phyloP scores from a whole-genome alignment of 805 yeast genomes.

The Zygoascus tannicola region DNA sequence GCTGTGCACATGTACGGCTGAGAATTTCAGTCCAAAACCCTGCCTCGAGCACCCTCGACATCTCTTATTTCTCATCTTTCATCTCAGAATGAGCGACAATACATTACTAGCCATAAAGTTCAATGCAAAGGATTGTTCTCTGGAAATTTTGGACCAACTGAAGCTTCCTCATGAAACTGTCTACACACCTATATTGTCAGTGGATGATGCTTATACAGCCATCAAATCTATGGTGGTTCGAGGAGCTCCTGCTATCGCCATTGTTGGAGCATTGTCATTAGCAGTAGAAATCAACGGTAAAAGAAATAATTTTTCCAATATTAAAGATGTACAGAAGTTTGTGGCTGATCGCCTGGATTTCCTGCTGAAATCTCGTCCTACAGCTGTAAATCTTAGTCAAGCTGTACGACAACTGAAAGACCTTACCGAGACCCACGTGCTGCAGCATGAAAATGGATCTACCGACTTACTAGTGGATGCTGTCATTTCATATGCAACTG shows the following conservation, averaged over 20 bases:
- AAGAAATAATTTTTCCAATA: slow-evolving; percentile 3
- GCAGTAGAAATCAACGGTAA: slow-evolving; percentile 51
- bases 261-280: slow-evolving; percentile 80
- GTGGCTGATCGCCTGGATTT: slow-evolving; percentile 46
- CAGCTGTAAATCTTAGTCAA: slow-evolving; percentile 86
- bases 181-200: slow-evolving; percentile 51
- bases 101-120: slow-evolving; percentile 59
- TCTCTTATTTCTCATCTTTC: not conserved
- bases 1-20: too few relatives aligned
- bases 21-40: too few relatives aligned
- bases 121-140: slow-evolving; percentile 35
- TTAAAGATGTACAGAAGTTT: slow-evolving; percentile 22
- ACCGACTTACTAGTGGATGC: slow-evolving; percentile 28
- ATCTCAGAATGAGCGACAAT: not conserved
- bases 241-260: slow-evolving; percentile 98
- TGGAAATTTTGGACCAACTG: slow-evolving; percentile 72
- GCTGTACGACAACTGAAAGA: slow-evolving; percentile 49
- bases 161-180: slow-evolving; percentile 68
- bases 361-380: slow-evolving; percentile 75
- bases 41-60: too few relatives aligned
- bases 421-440: slow-evolving; percentile 16
- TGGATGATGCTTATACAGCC: slow-evolving; percentile 73
- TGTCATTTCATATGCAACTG: slow-evolving; percentile 31
- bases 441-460: slow-evolving; percentile 9
- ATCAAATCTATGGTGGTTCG: slow-evolving; percentile 88